Conservation (phyloP, 2,329 filamentous ascomycete species). For the Arthrobotrys sphaeroides region DNA sequence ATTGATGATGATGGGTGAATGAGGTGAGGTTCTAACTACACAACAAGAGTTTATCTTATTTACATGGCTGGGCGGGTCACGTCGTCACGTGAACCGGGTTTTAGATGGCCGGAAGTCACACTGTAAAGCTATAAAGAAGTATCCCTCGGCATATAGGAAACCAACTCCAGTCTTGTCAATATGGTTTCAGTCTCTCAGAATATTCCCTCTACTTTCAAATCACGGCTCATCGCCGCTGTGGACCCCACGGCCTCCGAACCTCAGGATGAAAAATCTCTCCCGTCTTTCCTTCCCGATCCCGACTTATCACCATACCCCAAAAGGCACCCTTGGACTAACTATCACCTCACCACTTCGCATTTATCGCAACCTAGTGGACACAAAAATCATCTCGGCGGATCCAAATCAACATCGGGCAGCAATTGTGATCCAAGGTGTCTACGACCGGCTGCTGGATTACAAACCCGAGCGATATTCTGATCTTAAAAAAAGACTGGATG, state of each 20-base stretch:
- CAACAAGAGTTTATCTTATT: too few species aligned
- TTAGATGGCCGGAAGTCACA: too few species aligned
- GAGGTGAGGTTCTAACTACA: too few species aligned
- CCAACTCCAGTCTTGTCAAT: too few species aligned
- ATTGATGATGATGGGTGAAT: too few species aligned
- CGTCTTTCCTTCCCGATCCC: slow-evolving; percentile 32
- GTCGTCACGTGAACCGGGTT: too few species aligned
- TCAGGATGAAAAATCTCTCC: slow-evolving; percentile 22
- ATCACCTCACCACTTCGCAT: slow-evolving; percentile 79
- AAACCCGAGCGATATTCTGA: slow-evolving; percentile 76
- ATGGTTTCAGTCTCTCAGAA: not conserved
- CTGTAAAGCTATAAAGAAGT: too few species aligned
- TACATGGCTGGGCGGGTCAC: too few species aligned
- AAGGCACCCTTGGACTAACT: slow-evolving; percentile 61
- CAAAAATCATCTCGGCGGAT: slow-evolving; percentile 74
- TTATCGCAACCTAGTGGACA: slow-evolving; percentile 76
- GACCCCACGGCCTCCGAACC: not conserved
- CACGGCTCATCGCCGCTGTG: not conserved
- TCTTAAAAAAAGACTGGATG: slow-evolving; percentile 63
- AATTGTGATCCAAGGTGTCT: slow-evolving; percentile 79
- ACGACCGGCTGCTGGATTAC: slow-evolving; percentile 79
- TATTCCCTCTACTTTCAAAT: not conserved
- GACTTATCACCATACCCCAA: slow-evolving; percentile 22
- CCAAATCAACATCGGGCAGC: slow-evolving; percentile 77
- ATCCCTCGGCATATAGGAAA: too few species aligned